Base-by-base conservation (phyloP, 257 asterid species). In the Capsicum baccatum region DNA sequence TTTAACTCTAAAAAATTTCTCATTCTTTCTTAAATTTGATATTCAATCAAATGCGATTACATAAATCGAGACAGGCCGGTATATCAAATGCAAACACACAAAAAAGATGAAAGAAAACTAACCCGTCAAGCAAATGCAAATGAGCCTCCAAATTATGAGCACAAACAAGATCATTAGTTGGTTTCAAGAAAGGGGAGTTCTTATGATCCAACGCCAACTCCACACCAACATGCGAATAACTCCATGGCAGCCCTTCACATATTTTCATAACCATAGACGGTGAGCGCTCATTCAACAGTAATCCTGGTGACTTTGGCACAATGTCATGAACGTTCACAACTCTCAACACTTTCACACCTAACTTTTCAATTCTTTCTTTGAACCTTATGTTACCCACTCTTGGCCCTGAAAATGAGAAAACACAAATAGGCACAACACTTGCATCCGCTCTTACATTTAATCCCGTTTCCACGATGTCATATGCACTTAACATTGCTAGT, bases 41-140 rank as follows among this genome's bases (percentile, higher is more conserved):
- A 10, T 6, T 47, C 52, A 47, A 8, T 47, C 52, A 47, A 47
- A 47, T 8, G 8, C 52, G 0, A 3, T 47, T 13, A 52, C 2
- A 10, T 52, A 52, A 52, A 52, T 52, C 11, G 13, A 9, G 56
- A 52, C 21, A 71, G 0, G 16, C 39, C 44, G 47, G 48, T 44
- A 44, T 44, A 44, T 44, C 3, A 39, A 39, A 39, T 3, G 0
- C 44, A 39, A 39, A 39, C 3, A 21, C 12, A 0, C 7, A 9
- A 0, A 64, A 9, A 1, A 12, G 33, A 26, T 15, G 13, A 6
- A 12, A 50, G 9, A 13, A 11, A n/a, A 87, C 93, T 82, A 33
- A 92, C 95, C 95, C 95, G 69, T 92, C 93, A 56, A 92, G 90
- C 80, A 92, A 83, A 83, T 92, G 96, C 42, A 92, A 79, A 48